Percentiles rank a stretch among this genome's conserved stretches.
phyloP scores from a whole-genome alignment of 129 eudicot species.

The Glebionis coronaria region DNA sequence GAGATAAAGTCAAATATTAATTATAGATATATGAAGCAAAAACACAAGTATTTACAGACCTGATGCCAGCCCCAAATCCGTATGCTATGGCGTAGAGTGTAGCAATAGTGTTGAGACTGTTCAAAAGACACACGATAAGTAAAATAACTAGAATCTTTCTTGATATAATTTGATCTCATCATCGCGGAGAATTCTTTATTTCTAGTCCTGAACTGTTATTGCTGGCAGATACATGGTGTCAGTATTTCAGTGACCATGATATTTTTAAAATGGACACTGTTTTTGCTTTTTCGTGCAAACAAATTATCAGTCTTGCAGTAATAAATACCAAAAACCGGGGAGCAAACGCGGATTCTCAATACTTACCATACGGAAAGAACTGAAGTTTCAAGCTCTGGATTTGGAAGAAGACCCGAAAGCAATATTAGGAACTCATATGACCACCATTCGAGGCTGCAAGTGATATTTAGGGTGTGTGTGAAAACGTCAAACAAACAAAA shows the following conservation, averaged over 20 bases:
- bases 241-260: no score
- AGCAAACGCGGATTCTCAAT: not conserved
- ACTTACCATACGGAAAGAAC: slow-evolving; percentile 76
- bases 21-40: not conserved
- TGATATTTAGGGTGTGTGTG: slow-evolving; percentile 1
- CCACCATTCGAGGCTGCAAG: slow-evolving; percentile 83
- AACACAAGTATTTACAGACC: slow-evolving; percentile 32
- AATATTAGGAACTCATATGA: slow-evolving; percentile 72
- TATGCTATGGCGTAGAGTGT: slow-evolving; percentile 66
- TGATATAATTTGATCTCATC: not conserved
- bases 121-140: slow-evolving; percentile 12
- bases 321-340: not conserved
- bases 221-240: no score
- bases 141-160: not conserved
- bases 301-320: not conserved
- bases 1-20: no score
- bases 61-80: slow-evolving; percentile 66
- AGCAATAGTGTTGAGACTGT: slow-evolving; percentile 56
- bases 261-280: no score
- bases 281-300: not conserved
- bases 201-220: no score
- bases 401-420: slow-evolving; percentile 66
- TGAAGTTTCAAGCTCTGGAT: slow-evolving; percentile 77
- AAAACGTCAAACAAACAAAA: not conserved
- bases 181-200: no score